These are phyloP conservation scores for Starmerella kuoi DNA, from an alignment of 805 yeast genomes.

Conservation along the genomic window DNA sequence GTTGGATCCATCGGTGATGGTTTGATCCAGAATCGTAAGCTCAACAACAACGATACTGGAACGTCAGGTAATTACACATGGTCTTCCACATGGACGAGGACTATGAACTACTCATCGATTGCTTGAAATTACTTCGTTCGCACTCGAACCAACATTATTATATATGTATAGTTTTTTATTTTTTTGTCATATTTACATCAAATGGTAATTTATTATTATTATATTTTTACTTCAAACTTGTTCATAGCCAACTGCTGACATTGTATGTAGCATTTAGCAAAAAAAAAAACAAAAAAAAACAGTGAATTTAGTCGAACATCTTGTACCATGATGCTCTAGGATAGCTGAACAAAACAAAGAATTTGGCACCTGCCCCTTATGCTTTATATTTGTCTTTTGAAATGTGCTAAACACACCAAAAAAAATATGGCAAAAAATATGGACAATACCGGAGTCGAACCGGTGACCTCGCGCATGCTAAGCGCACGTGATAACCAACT, in stretches of 20 bases:
- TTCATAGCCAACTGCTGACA: neutral
- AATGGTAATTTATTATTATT: neutral
- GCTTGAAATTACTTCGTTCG: conserved; percentile 4
- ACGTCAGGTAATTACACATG: conserved; percentile 29
- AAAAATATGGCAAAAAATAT: conserved; percentile 5
- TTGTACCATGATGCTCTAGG: too few relatives aligned
- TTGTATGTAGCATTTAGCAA: neutral
- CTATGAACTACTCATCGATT: conserved; percentile 11
- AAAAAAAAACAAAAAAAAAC: too few relatives aligned
- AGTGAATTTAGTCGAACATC: too few relatives aligned
- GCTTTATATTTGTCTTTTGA: too few relatives aligned
- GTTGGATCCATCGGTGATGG: conserved; percentile 37
- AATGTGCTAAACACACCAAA: too few relatives aligned
- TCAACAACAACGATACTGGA: conserved; percentile 67
- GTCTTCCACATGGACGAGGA: conserved; percentile 38
- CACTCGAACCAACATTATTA: neutral
- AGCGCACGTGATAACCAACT: conserved; percentile 25
- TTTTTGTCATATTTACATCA: too few relatives aligned
- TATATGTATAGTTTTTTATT: neutral
- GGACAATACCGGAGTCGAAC: conserved; percentile 25
- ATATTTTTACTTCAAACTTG: too few relatives aligned
- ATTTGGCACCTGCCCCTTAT: too few relatives aligned
- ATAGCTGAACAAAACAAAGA: too few relatives aligned
- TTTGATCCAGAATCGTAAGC: conserved; percentile 80
- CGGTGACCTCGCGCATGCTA: conserved; percentile 25